Conservation (phyloP, 2,329 filamentous ascomycete genomes). For the Nannizzia gypsea region DNA sequence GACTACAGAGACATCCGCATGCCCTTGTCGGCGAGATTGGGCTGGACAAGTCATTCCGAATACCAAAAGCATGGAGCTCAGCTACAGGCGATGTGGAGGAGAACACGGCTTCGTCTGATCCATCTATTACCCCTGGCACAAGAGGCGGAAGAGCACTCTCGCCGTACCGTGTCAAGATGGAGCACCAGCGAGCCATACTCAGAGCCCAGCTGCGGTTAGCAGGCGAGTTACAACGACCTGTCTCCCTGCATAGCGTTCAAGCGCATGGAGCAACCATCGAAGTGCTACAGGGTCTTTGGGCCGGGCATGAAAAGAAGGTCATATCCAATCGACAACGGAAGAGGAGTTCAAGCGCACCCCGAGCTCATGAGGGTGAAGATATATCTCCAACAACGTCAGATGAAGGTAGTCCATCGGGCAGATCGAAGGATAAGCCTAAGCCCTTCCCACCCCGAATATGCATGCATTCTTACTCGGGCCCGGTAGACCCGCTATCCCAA, state of each 20-base stretch:
- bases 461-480: slow-evolving; percentile 83
- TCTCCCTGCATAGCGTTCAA: slow-evolving; percentile 53
- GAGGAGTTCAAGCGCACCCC: slow-evolving; percentile 22
- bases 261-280: slow-evolving; percentile 50
- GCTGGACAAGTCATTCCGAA: slow-evolving; percentile 49
- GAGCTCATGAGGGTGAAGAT: slow-evolving; percentile 21
- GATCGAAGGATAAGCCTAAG: slow-evolving; percentile 26
- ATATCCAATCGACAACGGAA: slow-evolving; percentile 40
- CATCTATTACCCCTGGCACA: slow-evolving; percentile 45
- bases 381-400: slow-evolving; percentile 17
- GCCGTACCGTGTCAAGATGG: slow-evolving; percentile 44
- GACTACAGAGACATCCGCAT: slow-evolving; percentile 40
- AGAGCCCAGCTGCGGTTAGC: slow-evolving; percentile 47
- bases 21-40: slow-evolving; percentile 53
- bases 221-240: slow-evolving; percentile 45
- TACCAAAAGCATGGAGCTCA: slow-evolving; percentile 42
- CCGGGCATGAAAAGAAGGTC: slow-evolving; percentile 42
- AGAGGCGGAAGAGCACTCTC: slow-evolving; percentile 48
- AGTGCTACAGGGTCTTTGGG: slow-evolving; percentile 45
- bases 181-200: slow-evolving; percentile 48
- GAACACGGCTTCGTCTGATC: slow-evolving; percentile 9
- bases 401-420: slow-evolving; percentile 5
- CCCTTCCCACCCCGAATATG: slow-evolving; percentile 82
- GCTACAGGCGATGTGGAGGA: slow-evolving; percentile 18
- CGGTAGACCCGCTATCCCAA: slow-evolving; percentile 60